A percentile compares a stretch with the other conserved stretches of the same genome.
Evolutionary conservation across 1,284 basidiomycete genomes (phyloP).

Genomic region (Ustilago sp.): DNA sequence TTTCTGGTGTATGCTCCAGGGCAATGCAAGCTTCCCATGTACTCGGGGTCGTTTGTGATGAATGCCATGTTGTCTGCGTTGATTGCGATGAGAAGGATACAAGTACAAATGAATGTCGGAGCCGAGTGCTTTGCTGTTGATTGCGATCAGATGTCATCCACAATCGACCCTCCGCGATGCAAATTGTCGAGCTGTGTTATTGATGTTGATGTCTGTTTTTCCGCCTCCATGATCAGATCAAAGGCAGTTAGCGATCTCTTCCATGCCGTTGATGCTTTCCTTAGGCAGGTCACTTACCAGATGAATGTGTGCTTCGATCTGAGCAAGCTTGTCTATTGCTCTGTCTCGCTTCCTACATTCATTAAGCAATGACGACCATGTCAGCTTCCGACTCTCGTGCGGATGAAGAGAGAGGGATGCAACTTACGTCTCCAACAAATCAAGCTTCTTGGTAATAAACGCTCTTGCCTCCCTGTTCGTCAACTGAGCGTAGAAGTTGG

Average conservation of each 20-base stretch:
- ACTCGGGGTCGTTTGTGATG: neutral
- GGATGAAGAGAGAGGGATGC: neutral
- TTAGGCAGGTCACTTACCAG: constrained; percentile 22
- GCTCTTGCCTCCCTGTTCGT: constrained; percentile 48
- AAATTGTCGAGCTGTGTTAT: constrained; percentile 54
- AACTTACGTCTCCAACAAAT: constrained; percentile 43
- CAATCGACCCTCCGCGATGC: constrained; percentile 46
- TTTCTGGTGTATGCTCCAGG: neutral
- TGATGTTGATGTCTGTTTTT: constrained; percentile 43
- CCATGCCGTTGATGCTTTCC: neutral
- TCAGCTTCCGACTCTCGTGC: neutral
- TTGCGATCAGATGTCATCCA: constrained; percentile 28
- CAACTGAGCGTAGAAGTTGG: constrained; percentile 50
- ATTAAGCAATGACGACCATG: neutral
- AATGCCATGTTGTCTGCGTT: constrained; percentile 2
- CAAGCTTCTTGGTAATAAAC: constrained; percentile 48
- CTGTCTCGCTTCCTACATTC: constrained; percentile 27
- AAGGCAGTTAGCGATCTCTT: neutral
- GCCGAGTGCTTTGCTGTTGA: neutral
- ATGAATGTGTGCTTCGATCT: constrained; percentile 55
- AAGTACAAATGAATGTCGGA: constrained; percentile 14
- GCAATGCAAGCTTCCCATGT: neutral
- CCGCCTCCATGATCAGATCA: neutral
- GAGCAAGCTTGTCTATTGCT: constrained; percentile 46
- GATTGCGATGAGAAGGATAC: neutral